Evolutionary conservation across 495 filamentous ascomycete species (phyloP).

Genomic region (Bathelium albidoporum): DNA sequence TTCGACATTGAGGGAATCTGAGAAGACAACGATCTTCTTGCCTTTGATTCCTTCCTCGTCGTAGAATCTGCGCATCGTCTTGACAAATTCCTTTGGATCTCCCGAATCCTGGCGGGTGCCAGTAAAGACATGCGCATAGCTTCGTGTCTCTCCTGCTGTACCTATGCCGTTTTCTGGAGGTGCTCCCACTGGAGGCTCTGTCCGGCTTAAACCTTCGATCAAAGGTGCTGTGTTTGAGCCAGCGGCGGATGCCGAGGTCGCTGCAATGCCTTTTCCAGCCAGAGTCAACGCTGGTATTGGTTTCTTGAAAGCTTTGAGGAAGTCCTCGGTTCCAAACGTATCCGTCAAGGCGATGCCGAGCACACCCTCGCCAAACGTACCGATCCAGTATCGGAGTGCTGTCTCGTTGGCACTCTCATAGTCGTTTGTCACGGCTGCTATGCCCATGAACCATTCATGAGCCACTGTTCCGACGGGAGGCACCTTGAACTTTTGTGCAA

Average conservation of each 20-base stretch:
- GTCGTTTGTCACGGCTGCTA: constrained; percentile 80
- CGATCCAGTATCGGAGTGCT: constrained; percentile 76
- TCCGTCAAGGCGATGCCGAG: constrained; percentile 93
- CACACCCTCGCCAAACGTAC: constrained; percentile 79
- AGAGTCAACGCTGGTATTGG: constrained; percentile 35
- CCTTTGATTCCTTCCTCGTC: constrained; percentile 61
- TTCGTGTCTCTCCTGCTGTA: constrained; percentile 22
- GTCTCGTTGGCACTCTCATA: constrained; percentile 75
- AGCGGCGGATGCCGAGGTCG: constrained; percentile 18
- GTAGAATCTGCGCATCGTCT: constrained; percentile 79
- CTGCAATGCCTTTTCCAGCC: constrained; percentile 13
- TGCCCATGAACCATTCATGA: constrained; percentile 99
- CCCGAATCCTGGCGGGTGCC: constrained; percentile 94
- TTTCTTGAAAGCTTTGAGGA: constrained; percentile 72
- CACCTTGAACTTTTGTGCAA: constrained; percentile 82
- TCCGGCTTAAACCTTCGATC: constrained; percentile 11
- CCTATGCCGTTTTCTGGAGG: constrained; percentile 13
- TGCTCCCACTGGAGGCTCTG: constrained; percentile 23
- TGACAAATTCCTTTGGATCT: constrained; percentile 72
- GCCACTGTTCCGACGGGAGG: constrained; percentile 86
- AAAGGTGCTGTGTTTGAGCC: constrained; percentile 6
- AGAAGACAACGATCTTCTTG: constrained; percentile 93
- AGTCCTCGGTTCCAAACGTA: constrained; percentile 88
- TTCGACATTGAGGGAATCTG: constrained; percentile 86
- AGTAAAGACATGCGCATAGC: constrained; percentile 76